phyloP scores from a whole-genome alignment of 2,329 filamentous ascomycete genomes.

The Penicillium sclerotigenum region DNA sequence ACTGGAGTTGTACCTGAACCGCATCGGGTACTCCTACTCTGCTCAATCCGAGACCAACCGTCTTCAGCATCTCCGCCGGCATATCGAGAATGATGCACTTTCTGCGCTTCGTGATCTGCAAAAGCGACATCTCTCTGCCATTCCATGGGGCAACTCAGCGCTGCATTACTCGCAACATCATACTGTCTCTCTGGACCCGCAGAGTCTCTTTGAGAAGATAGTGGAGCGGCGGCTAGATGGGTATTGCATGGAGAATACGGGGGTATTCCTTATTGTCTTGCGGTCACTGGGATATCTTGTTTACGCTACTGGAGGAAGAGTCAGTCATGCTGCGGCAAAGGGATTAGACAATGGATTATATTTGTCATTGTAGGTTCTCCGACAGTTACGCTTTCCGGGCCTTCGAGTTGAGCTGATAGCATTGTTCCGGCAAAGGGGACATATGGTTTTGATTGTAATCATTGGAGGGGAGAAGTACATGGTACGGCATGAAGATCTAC shows the following conservation, averaged over 20 bases:
- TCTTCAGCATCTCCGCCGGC: conserved; percentile 27
- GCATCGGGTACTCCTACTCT: conserved; percentile 27
- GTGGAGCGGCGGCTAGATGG: conserved; percentile 52
- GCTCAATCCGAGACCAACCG: conserved; percentile 14
- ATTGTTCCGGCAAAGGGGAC: conserved; percentile 36
- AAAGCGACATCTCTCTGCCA: conserved; percentile 45
- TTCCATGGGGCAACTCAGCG: conserved; percentile 58
- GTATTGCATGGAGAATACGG: conserved; percentile 61
- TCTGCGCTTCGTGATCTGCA: conserved; percentile 36
- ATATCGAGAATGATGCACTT: conserved; percentile 32
- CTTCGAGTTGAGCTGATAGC: not conserved
- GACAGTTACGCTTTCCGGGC: not conserved
- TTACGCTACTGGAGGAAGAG: conserved; percentile 56
- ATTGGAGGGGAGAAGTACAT: conserved; percentile 48
- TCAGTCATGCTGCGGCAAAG: conserved; percentile 36
- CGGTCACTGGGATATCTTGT: conserved; percentile 52
- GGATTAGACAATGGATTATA: conserved; percentile 41
- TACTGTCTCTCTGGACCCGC: conserved; percentile 49
- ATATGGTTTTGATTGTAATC: conserved; percentile 61
- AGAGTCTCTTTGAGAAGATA: conserved; percentile 54
- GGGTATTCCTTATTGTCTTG: conserved; percentile 52
- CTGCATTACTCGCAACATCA: conserved; percentile 55
- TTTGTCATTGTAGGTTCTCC: conserved; percentile 45
- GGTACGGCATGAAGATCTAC: conserved; percentile 21
- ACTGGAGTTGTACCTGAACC: conserved; percentile 36